Conservation (phyloP, 164 flowering plant genomes). For the Berberis vulgaris region DNA sequence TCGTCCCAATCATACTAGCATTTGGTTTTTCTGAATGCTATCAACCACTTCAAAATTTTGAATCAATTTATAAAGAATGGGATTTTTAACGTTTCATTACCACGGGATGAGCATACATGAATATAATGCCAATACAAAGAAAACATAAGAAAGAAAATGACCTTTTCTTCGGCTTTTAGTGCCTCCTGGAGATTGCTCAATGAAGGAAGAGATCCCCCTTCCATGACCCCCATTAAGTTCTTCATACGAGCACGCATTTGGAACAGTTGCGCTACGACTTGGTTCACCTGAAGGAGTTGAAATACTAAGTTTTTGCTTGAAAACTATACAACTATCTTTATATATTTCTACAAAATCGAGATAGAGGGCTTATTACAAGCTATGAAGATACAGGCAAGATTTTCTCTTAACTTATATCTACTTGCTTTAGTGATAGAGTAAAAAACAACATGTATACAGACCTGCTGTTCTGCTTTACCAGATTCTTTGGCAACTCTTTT, state of each 20-base stretch:
- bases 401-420: neutral
- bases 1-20: too few species aligned
- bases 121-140: neutral
- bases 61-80: too few species aligned
- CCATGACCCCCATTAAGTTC: constrained; percentile 88
- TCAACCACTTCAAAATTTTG: too few species aligned
- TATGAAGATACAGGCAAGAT: neutral
- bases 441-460: constrained; percentile 9
- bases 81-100: too few species aligned
- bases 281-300: constrained; percentile 57
- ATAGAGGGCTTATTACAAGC: neutral
- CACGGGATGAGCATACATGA: neutral
- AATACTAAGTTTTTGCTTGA: neutral
- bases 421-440: neutral
- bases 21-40: too few species aligned
- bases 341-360: too few species aligned
- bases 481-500: constrained; percentile 85
- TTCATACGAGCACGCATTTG: constrained; percentile 98
- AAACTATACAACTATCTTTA: too few species aligned
- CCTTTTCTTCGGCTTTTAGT: constrained; percentile 78
- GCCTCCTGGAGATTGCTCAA: constrained; percentile 85
- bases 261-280: constrained; percentile 89
- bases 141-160: constrained; percentile 11
- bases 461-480: constrained; percentile 95
- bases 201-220: constrained; percentile 92